Conservation (phyloP, 768 basidiomycete species). For the Suillus variegatus region DNA sequence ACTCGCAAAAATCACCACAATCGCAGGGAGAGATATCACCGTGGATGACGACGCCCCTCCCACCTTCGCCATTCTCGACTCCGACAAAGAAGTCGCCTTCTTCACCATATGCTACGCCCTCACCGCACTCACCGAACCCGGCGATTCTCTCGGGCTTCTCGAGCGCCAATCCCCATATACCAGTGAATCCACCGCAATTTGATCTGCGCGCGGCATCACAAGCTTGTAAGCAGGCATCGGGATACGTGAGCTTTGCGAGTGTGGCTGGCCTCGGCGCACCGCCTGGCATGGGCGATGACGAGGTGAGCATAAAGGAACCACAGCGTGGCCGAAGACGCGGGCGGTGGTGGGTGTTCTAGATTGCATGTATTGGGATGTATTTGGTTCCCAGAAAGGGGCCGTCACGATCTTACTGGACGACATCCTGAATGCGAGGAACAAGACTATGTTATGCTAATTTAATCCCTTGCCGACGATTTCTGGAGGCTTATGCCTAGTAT, state of each 20-base stretch:
- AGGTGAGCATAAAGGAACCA: conserved; percentile 22
- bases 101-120: conserved; percentile 7
- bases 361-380: background rate
- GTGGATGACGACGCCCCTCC: conserved; percentile 30
- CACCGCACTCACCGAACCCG: conserved; percentile 13
- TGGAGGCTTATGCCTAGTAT: conserved; percentile 9
- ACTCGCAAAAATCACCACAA: conserved; percentile 15
- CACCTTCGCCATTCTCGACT: conserved; percentile 33
- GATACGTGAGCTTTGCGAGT: conserved; percentile 68
- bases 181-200: conserved; percentile 46
- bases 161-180: conserved; percentile 20
- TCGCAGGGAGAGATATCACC: conserved; percentile 23
- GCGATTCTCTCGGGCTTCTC: conserved; percentile 14
- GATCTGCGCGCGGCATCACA: conserved; percentile 64
- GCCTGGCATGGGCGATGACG: conserved; percentile 43
- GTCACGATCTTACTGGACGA: background rate
- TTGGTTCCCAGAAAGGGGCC: background rate
- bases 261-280: conserved; percentile 70
- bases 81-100: conserved; percentile 22
- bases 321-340: conserved; percentile 28
- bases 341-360: conserved; percentile 34
- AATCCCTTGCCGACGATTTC: background rate
- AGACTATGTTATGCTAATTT: conserved; percentile 9
- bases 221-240: conserved; percentile 54
- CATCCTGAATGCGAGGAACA: conserved; percentile 2